phyloP scores from a whole-genome alignment of 164 flowering plant genomes.

The Vitis labrusca region DNA sequence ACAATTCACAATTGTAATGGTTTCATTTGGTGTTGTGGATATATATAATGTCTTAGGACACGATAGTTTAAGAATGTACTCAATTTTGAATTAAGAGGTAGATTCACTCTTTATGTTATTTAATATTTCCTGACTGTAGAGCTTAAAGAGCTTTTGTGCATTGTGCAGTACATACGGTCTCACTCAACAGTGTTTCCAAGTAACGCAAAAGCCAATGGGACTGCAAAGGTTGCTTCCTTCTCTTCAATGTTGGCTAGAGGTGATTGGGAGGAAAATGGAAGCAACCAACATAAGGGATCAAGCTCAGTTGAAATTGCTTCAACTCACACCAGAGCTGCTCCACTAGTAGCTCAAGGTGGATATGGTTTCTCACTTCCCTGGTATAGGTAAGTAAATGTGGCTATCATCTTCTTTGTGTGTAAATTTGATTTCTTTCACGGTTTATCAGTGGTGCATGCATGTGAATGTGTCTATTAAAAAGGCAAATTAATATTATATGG shows the following conservation, averaged over 20 bases:
- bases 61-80: too few relatives aligned
- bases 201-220: constrained; percentile 20
- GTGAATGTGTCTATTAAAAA: background rate
- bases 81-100: too few relatives aligned
- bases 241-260: constrained; percentile 23
- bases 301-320: constrained; percentile 21
- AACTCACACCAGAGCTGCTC: constrained; percentile 11
- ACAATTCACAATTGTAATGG: too few relatives aligned
- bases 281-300: constrained; percentile 16
- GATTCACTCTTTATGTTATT: too few relatives aligned
- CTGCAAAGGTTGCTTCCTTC: constrained; percentile 16
- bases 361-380: constrained; percentile 53
- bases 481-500: background rate
- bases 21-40: too few relatives aligned
- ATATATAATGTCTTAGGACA: too few relatives aligned
- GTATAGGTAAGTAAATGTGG: constrained; percentile 36
- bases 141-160: constrained; percentile 1
- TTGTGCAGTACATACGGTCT: constrained; percentile 36
- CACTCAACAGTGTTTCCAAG: constrained; percentile 25
- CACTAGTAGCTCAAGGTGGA: constrained; percentile 26
- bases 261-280: constrained; percentile 28
- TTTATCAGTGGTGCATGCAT: background rate
- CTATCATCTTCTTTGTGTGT: background rate
- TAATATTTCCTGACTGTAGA: background rate
- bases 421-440: background rate